phyloP scores from a whole-genome alignment of 441 rosid species.

The Jatropha multifida region DNA sequence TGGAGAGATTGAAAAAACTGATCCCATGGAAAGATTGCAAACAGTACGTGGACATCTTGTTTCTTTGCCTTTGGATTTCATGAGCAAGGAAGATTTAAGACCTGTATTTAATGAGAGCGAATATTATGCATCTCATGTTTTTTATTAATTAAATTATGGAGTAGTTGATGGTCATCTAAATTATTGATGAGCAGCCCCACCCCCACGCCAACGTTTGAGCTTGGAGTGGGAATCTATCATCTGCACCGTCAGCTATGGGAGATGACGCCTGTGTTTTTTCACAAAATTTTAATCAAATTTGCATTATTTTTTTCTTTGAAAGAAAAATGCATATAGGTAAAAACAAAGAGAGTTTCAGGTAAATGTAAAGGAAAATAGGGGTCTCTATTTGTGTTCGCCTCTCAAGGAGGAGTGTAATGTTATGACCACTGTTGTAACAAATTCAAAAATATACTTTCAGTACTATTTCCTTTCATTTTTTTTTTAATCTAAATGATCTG shows the following conservation, averaged over 20 bases:
- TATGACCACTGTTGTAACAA: constrained; percentile 4
- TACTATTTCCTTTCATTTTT: neutral
- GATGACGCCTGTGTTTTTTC: neutral
- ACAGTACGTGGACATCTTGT: constrained; percentile 86
- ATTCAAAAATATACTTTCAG: neutral
- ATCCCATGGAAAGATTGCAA: constrained; percentile 69
- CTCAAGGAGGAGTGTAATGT: neutral
- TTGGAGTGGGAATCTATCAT: neutral
- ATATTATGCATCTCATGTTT: constrained; percentile 95
- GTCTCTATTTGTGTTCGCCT: neutral
- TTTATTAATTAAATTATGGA: constrained; percentile 42
- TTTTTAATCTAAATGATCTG: neutral
- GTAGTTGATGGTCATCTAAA: constrained; percentile 5
- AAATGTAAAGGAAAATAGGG: neutral
- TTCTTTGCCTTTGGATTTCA: constrained; percentile 91
- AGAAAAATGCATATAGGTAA: constrained; percentile 1
- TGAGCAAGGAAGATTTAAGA: constrained; percentile 94
- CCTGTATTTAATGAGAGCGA: constrained; percentile 96
- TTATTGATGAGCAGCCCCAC: neutral
- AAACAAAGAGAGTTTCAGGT: neutral
- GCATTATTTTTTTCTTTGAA: neutral
- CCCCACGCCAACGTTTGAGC: too few species aligned
- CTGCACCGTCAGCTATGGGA: neutral
- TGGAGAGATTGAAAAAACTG: constrained; percentile 57
- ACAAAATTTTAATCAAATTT: neutral